Percentiles rank a stretch among this genome's conserved stretches.
phyloP scores from a whole-genome alignment of 768 basidiomycete genomes.

The Serendipita sp. region DNA sequence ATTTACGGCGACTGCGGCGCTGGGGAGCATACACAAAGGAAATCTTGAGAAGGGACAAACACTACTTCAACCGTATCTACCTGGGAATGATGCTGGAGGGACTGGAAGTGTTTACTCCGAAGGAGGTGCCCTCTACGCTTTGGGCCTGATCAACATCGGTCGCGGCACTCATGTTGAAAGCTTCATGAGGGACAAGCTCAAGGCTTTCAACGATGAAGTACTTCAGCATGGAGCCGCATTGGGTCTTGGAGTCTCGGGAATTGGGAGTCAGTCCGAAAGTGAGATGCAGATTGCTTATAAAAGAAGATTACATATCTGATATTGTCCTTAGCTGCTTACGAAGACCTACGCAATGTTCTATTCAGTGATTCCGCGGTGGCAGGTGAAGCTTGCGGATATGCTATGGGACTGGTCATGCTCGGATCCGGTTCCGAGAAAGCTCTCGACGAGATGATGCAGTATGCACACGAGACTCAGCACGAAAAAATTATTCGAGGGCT shows the following conservation, averaged over 20 bases:
- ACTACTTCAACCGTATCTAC: slow-evolving; percentile 88
- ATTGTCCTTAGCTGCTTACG: slow-evolving; percentile 52
- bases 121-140: slow-evolving; percentile 88
- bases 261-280: slow-evolving; percentile 73
- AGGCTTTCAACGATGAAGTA: slow-evolving; percentile 56
- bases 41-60: slow-evolving; percentile 86
- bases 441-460: slow-evolving; percentile 88
- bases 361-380: slow-evolving; percentile 93
- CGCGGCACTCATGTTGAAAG: slow-evolving; percentile 63
- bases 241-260: slow-evolving; percentile 88
- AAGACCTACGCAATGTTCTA: slow-evolving; percentile 74
- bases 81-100: slow-evolving; percentile 52
- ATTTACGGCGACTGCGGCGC: slow-evolving; percentile 90
- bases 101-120: slow-evolving; percentile 71
- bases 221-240: slow-evolving; percentile 96
- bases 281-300: slow-evolving; percentile 10
- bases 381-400: slow-evolving; percentile 90
- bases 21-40: slow-evolving; percentile 96
- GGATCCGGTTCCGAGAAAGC: slow-evolving; percentile 72
- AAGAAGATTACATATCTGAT: neutral
- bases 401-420: slow-evolving; percentile 97
- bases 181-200: slow-evolving; percentile 69
- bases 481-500: slow-evolving; percentile 98
- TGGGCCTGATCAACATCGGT: slow-evolving; percentile 89
- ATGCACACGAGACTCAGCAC: slow-evolving; percentile 94